These are phyloP conservation scores for Halenospora varia DNA, from an alignment of 495 filamentous ascomycete species.

Conservation along the genomic window DNA sequence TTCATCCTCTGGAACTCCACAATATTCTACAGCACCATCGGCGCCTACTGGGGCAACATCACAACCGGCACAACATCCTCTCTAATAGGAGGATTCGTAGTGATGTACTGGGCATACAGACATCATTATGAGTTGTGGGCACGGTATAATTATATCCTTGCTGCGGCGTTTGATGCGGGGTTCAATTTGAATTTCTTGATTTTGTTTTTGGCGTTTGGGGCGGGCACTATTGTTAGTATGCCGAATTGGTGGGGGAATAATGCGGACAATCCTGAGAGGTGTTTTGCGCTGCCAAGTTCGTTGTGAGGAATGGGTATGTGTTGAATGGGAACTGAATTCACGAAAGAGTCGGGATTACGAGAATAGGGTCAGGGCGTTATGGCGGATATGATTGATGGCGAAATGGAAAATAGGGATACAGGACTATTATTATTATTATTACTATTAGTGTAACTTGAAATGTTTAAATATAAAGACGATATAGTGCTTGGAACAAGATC, in stretches of 20 bases:
- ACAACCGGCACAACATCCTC: slow-evolving; percentile 51
- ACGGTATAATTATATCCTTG: slow-evolving; percentile 52
- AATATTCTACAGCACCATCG: slow-evolving; percentile 45
- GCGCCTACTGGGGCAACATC: slow-evolving; percentile 43
- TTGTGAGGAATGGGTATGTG: not conserved
- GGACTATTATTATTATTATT: too few species aligned
- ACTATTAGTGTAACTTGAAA: too few species aligned
- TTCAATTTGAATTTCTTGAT: slow-evolving; percentile 55
- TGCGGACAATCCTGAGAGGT: slow-evolving; percentile 32
- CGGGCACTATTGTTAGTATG: slow-evolving; percentile 48
- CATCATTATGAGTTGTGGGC: slow-evolving; percentile 52
- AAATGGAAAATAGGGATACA: too few species aligned
- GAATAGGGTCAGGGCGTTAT: too few species aligned
- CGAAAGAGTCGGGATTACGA: too few species aligned
- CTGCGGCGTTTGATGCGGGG: slow-evolving; percentile 53
- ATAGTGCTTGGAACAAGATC: too few species aligned
- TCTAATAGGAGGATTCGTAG: slow-evolving; percentile 52
- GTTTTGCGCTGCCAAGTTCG: slow-evolving; percentile 26
- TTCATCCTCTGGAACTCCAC: slow-evolving; percentile 54
- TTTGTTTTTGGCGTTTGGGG: slow-evolving; percentile 51
- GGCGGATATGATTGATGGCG: too few species aligned
- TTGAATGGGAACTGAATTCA: not conserved
- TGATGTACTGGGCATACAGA: slow-evolving; percentile 51
- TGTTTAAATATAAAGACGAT: too few species aligned
- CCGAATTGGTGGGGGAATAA: slow-evolving; percentile 56